phyloP scores from a whole-genome alignment of 306 rosid species.

The Dalbergia cochinchinensis region DNA sequence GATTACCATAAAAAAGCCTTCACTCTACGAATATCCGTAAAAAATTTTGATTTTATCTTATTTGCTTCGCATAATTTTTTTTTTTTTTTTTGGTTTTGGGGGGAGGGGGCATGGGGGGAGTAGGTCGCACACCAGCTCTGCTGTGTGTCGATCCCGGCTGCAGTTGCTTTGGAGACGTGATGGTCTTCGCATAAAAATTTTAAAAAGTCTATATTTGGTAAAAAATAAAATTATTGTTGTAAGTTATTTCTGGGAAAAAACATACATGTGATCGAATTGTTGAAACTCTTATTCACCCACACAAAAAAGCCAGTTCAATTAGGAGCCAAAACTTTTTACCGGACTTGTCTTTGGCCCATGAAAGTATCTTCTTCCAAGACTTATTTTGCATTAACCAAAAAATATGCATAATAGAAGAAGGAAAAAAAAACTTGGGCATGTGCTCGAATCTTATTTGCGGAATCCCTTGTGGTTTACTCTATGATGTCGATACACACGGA shows the following conservation, averaged over 20 bases:
- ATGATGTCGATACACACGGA: conserved; percentile 18
- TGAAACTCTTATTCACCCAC: not conserved
- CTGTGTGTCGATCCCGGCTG: too few relatives aligned
- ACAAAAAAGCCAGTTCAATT: not conserved
- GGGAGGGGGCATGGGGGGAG: too few relatives aligned
- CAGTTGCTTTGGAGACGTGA: too few relatives aligned
- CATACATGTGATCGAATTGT: not conserved
- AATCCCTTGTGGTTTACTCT: conserved; percentile 52
- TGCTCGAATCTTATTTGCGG: conserved; percentile 42
- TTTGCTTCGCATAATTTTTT: too few relatives aligned
- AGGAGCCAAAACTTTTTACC: not conserved
- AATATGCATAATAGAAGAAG: not conserved
- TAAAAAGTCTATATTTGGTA: too few relatives aligned
- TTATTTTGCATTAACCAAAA: not conserved
- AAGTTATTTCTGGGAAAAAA: too few relatives aligned
- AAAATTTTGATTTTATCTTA: not conserved
- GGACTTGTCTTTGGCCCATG: conserved; percentile 25
- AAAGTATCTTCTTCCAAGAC: not conserved
- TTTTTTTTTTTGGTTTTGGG: too few relatives aligned
- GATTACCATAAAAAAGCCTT: conserved; percentile 2
- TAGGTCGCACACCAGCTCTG: too few relatives aligned
- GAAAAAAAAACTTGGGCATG: not conserved
- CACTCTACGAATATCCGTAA: conserved; percentile 5
- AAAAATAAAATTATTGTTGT: too few relatives aligned
- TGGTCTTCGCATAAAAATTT: too few relatives aligned